Evolutionary conservation across 2,329 filamentous ascomycete genomes (phyloP).

Genomic region (Colletotrichum simmondsii): DNA sequence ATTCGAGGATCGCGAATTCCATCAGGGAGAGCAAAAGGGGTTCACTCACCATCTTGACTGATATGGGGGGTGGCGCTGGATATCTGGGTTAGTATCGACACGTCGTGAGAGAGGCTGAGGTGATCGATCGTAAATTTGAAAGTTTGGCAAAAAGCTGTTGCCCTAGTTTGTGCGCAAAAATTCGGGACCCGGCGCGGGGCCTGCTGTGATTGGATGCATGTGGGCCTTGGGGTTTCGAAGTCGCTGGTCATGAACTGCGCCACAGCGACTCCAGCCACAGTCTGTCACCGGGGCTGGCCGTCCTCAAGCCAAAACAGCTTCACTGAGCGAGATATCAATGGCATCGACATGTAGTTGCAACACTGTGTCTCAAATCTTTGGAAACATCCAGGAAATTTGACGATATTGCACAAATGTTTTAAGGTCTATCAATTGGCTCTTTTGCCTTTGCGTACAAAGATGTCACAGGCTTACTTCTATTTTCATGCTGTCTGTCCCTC

Average conservation of each 20-base stretch:
- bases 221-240: constrained; percentile 3
- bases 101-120: constrained; percentile 26
- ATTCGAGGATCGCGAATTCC: constrained; percentile 19
- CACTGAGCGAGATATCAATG: not conserved
- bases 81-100: constrained; percentile 35
- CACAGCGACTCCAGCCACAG: not conserved
- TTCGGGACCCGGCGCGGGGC: constrained; percentile 7
- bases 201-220: constrained; percentile 2
- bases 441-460: too few relatives aligned
- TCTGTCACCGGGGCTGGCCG: not conserved
- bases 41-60: constrained; percentile 35
- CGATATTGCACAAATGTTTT: not conserved
- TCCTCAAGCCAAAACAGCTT: not conserved
- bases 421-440: too few relatives aligned
- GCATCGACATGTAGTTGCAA: not conserved
- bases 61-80: constrained; percentile 35
- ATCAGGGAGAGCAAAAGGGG: constrained; percentile 19
- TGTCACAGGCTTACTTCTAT: too few relatives aligned
- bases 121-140: constrained; percentile 5
- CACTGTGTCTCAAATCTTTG: not conserved
- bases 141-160: not conserved
- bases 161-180: constrained; percentile 17
- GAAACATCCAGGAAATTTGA: not conserved
- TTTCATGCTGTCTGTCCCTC: too few relatives aligned
- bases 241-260: not conserved